Evolutionary conservation across 2,329 filamentous ascomycete genomes (phyloP).

Genomic region (Diatrype stigma): DNA sequence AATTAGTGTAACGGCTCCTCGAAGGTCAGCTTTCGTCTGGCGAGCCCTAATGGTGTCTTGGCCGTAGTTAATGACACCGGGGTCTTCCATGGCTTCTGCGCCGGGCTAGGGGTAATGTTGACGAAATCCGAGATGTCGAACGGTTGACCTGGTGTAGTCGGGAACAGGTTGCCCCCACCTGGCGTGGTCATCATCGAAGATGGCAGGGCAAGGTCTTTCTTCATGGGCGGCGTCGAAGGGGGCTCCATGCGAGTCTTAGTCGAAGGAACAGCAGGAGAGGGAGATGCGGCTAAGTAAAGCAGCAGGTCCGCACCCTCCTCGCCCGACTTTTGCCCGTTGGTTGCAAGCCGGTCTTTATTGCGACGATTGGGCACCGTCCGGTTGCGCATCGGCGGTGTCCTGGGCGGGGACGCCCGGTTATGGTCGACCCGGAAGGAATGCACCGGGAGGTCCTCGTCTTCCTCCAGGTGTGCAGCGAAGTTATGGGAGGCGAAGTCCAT

Average conservation of each 20-base stretch:
- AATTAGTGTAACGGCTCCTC: conserved; percentile 55
- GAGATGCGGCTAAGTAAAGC: conserved; percentile 84
- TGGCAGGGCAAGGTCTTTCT: conserved; percentile 64
- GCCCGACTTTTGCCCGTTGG: conserved; percentile 53
- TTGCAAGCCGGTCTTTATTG: conserved; percentile 42
- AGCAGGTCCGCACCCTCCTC: conserved; percentile 80
- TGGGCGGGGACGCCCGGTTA: conserved; percentile 74
- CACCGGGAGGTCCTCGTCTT: conserved; percentile 77
- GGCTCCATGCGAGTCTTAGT: conserved; percentile 58
- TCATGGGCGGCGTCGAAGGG: conserved; percentile 72
- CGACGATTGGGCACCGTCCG: conserved; percentile 44
- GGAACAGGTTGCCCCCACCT: conserved; percentile 63
- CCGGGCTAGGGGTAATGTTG: conserved; percentile 94
- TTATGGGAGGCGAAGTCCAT: conserved; percentile 57
- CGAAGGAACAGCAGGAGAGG: conserved; percentile 69
- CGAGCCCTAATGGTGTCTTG: conserved; percentile 59
- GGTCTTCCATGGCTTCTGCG: conserved; percentile 84
- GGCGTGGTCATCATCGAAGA: conserved; percentile 90
- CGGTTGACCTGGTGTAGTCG: conserved; percentile 72
- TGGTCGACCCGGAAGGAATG: conserved; percentile 67
- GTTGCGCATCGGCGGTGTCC: conserved; percentile 69
- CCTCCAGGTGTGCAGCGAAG: conserved; percentile 64
- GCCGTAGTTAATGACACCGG: conserved; percentile 52
- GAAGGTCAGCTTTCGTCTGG: conserved; percentile 77
- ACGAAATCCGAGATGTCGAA: conserved; percentile 98